Base-by-base conservation (phyloP, 495 filamentous ascomycete species). In the Clavariopsis aquatica region DNA sequence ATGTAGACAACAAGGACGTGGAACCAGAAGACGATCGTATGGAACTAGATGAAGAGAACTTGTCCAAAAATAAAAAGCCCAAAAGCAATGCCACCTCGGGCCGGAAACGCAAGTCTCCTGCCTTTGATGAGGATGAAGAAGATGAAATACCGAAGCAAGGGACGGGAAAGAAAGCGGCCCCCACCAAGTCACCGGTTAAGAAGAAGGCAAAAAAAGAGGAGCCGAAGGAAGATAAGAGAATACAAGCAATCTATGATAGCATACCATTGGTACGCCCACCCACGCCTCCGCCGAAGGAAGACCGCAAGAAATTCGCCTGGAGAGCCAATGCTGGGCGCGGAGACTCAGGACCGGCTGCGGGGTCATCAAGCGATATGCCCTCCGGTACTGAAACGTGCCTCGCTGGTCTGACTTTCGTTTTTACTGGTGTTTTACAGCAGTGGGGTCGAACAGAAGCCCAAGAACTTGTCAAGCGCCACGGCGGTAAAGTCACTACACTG, bases 371-470 rank as follows among this genome's bases (percentile, higher is more conserved):
- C 58, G 90, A 92, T n/a, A 76, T 94, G 54, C 94, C 94, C 12
- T 81, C 82, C 27, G 94, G 94, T 8, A 87, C 85, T 54, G 90
- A 94, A 17, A 93, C 97, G 68, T 99, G 94, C 73, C 82, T 99
- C 52, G 86, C 90, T 46, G 95, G 94, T n/a, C 78, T 98, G 61
- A 86, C 86, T 0, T 99, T 99, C 69, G 94, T 99, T n/a, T 99
- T 99, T 65, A 98, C 94, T 15, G 94, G 94, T 23, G 78, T 96
- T 20, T 80, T 96, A 29, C 83, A 89, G 38, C 87, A 82, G 0
- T 78, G 97, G 49, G 87, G 86, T 26, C 85, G 94, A 56, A 89
- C 92, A n/a, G 91, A 95, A 60, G 95, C 87, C 24, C 89, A 93
- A 63, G 84, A 83, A 29, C 78, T 99, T 5, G 90, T 98, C 23